phyloP scores from a whole-genome alignment of 768 basidiomycete genomes.

The Mycena galericulata region DNA sequence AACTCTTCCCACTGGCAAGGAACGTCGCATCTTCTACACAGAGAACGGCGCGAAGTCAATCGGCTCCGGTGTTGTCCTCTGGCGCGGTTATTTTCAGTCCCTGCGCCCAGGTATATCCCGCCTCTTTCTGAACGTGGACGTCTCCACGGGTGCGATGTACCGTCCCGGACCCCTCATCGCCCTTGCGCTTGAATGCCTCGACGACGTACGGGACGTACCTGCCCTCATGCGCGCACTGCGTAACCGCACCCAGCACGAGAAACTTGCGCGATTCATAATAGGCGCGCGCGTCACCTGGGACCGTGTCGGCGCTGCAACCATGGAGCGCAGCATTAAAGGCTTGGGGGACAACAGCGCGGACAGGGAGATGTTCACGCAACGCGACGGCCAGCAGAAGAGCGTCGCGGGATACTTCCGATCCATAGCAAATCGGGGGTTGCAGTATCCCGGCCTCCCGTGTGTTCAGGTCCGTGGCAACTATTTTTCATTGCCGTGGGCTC shows the following conservation, averaged over 20 bases:
- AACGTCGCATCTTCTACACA: constrained; percentile 76
- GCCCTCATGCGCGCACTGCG: no score
- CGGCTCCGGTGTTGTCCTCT: constrained; percentile 73
- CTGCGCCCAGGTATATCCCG: constrained; percentile 75
- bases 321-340: constrained; percentile 28
- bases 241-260: constrained; percentile 61
- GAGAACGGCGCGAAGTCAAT: constrained; percentile 62
- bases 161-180: constrained; percentile 68
- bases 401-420: constrained; percentile 53
- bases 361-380: constrained; percentile 58
- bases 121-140: constrained; percentile 81
- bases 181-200: constrained; percentile 68
- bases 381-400: constrained; percentile 56
- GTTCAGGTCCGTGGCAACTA: constrained; percentile 56
- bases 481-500: constrained; percentile 4
- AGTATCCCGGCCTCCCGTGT: constrained; percentile 64
- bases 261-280: constrained; percentile 50
- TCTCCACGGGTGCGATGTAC: constrained; percentile 81
- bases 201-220: no score
- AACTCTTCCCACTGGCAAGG: constrained; percentile 72
- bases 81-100: constrained; percentile 87
- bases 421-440: constrained; percentile 46
- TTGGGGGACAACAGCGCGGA: constrained; percentile 63
- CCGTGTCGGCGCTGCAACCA: constrained; percentile 59
- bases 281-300: constrained; percentile 50